phyloP scores from a whole-genome alignment of 129 eudicot species.

The Escallonia rubra region DNA sequence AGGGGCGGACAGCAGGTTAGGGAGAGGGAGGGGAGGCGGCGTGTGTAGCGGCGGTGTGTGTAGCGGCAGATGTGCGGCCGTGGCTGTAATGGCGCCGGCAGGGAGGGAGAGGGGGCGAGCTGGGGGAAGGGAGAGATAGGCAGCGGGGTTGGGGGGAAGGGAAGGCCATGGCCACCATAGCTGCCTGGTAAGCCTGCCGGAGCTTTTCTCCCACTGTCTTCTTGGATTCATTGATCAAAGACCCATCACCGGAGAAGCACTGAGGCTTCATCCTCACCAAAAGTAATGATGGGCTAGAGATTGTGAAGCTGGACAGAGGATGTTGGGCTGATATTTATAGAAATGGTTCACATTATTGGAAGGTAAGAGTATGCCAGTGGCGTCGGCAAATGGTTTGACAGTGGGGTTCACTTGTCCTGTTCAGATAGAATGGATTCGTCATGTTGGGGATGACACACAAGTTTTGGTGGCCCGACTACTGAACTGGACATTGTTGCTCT shows the following conservation, averaged over 20 bases:
- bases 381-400: neutral
- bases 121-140: too few species aligned
- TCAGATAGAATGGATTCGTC: slow-evolving; percentile 8
- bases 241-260: slow-evolving; percentile 36
- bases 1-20: too few species aligned
- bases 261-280: slow-evolving; percentile 54
- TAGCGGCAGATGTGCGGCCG: too few species aligned
- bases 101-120: too few species aligned
- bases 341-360: neutral
- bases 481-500: neutral
- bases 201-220: slow-evolving; percentile 39
- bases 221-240: slow-evolving; percentile 54
- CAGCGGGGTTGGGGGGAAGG: too few species aligned
- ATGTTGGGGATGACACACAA: slow-evolving; percentile 13
- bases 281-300: neutral
- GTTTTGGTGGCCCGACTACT: slow-evolving; percentile 26
- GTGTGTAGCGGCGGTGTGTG: too few species aligned
- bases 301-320: slow-evolving; percentile 2
- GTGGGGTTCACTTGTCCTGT: slow-evolving; percentile 16
- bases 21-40: too few species aligned
- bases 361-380: neutral
- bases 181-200: slow-evolving; percentile 30
- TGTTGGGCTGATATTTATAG: slow-evolving; percentile 6
- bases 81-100: too few species aligned
- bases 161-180: slow-evolving; percentile 11